Evolutionary conservation across 2,329 filamentous ascomycete species (phyloP).

Genomic region (Neonectria sp.): DNA sequence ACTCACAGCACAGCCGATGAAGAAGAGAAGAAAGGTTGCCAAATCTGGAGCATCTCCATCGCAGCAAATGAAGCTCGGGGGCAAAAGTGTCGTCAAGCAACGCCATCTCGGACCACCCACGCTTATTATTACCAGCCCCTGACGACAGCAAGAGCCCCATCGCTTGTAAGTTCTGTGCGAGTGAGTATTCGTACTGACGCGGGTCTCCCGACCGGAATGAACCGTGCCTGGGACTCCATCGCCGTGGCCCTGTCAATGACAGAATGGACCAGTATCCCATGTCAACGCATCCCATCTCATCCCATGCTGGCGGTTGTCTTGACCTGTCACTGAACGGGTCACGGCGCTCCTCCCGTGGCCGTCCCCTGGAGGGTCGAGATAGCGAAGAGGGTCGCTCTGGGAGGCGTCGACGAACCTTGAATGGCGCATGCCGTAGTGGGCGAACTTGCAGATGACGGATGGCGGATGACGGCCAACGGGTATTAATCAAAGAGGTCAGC

Average conservation of each 20-base stretch:
- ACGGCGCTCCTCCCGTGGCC: constrained; percentile 1
- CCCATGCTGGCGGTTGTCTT: constrained; percentile 18
- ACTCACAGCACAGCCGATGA: neutral
- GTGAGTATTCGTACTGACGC: constrained; percentile 22
- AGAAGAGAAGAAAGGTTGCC: neutral
- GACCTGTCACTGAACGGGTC: constrained; percentile 17
- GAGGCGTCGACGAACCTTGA: constrained; percentile 1
- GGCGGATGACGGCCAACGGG: constrained; percentile 15
- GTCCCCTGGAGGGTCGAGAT: neutral
- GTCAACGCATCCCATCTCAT: constrained; percentile 12
- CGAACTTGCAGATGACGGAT: constrained; percentile 10
- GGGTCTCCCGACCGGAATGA: constrained; percentile 29
- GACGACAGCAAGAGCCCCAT: neutral
- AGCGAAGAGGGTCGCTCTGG: neutral
- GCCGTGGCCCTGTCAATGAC: constrained; percentile 19
- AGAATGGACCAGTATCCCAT: constrained; percentile 16
- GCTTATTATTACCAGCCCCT: neutral
- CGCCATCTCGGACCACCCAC: constrained; percentile 2
- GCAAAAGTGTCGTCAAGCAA: neutral
- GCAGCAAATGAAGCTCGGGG: constrained; percentile 1
- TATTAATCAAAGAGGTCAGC: constrained; percentile 4
- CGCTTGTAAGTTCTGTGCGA: constrained; percentile 21
- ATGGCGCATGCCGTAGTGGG: constrained; percentile 7
- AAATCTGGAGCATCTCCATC: constrained; percentile 8
- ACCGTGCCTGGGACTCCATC: constrained; percentile 30